Conservation (phyloP, 1,284 basidiomycete species). For the Afroboletus lepidellus region DNA sequence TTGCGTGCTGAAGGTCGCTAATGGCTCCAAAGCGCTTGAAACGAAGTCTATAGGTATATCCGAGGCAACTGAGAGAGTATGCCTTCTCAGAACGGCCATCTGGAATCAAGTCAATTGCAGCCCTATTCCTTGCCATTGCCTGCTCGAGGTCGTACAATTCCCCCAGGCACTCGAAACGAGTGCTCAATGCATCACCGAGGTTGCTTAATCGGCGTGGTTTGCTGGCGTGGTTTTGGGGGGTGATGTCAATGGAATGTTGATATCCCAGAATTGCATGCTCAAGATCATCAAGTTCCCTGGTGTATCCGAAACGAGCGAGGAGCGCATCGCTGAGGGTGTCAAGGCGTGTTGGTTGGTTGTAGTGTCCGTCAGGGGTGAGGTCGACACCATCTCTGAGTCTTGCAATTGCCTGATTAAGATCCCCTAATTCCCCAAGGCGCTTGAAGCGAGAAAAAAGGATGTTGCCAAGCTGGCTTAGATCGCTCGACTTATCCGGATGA, state of each 20-base stretch:
- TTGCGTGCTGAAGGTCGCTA: neutral
- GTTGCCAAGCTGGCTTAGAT: neutral
- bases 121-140: neutral
- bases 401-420: neutral
- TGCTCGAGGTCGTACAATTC: neutral
- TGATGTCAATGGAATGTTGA: neutral
- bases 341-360: neutral
- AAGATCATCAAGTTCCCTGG: neutral
- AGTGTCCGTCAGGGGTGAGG: neutral
- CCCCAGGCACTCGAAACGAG: neutral
- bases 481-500: neutral
- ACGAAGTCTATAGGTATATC: neutral
- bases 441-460: neutral
- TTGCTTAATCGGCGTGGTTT: neutral
- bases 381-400: neutral
- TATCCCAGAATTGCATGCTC: neutral
- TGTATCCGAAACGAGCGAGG: neutral
- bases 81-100: neutral
- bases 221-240: neutral
- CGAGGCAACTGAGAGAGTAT: neutral
- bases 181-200: neutral
- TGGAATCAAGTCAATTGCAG: neutral
- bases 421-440: neutral
- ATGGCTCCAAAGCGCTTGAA: neutral
- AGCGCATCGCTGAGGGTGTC: neutral